Percentiles rank a stretch among this genome's conserved stretches.
phyloP scores from a whole-genome alignment of 2,329 filamentous ascomycete genomes.

The Colletotrichum simmondsii region DNA sequence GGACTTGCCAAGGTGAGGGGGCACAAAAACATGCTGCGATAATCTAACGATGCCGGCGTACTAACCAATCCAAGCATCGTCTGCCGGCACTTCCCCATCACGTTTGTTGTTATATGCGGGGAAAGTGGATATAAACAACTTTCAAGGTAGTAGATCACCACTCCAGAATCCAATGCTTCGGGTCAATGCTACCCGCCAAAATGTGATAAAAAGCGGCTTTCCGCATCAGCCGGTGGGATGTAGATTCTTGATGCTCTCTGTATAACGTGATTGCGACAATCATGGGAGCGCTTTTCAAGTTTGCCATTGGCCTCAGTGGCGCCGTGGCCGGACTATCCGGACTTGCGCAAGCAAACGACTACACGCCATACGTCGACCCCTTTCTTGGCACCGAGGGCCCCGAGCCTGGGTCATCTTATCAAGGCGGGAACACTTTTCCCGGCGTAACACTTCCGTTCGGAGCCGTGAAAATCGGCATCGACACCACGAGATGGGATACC shows the following conservation, averaged over 20 bases:
- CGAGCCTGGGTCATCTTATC: constrained; percentile 53
- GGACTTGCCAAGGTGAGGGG: constrained; percentile 18
- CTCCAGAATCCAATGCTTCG: constrained; percentile 11
- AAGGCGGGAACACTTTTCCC: constrained; percentile 56
- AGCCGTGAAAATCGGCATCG: constrained; percentile 56
- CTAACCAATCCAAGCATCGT: constrained; percentile 22
- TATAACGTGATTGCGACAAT: background rate
- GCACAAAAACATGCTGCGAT: background rate
- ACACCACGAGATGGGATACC: constrained; percentile 44
- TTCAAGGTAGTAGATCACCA: constrained; percentile 22
- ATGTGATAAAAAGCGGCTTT: too few relatives aligned
- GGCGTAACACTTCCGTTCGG: constrained; percentile 56
- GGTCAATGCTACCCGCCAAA: constrained; percentile 15
- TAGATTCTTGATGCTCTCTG: background rate
- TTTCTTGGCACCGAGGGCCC: constrained; percentile 62
- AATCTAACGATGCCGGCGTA: constrained; percentile 4
- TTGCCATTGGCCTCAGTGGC: background rate
- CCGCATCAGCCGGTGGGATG: background rate
- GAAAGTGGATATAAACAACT: constrained; percentile 24
- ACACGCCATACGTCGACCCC: constrained; percentile 51
- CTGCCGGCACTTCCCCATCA: constrained; percentile 11
- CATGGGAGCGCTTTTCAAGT: constrained; percentile 1
- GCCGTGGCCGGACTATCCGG: background rate
- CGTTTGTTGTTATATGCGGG: constrained; percentile 5
- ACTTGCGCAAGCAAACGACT: constrained; percentile 12